Conservation (phyloP, 768 basidiomycete species). For the Myochromella boudieri region DNA sequence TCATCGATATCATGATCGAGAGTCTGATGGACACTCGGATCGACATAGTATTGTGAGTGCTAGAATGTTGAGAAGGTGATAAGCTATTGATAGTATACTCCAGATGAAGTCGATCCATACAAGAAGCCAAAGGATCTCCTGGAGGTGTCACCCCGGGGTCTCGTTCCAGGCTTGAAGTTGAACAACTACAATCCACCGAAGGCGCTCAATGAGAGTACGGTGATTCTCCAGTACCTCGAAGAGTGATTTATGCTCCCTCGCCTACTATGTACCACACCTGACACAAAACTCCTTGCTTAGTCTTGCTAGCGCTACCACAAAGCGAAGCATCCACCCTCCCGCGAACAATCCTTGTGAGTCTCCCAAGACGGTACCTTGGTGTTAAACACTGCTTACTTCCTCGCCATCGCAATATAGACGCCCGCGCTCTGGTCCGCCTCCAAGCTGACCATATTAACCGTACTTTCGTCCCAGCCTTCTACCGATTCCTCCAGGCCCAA, state of each 20-base stretch:
- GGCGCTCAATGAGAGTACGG: constrained; percentile 75
- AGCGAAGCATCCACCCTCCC: constrained; percentile 57
- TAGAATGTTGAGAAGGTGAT: no score
- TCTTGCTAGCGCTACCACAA: constrained; percentile 45
- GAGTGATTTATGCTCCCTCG: constrained; percentile 45
- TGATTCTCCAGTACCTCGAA: constrained; percentile 78
- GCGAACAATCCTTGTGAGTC: constrained; percentile 56
- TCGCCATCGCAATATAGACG: constrained; percentile 43
- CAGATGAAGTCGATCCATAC: constrained; percentile 83
- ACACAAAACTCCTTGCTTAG: constrained; percentile 38
- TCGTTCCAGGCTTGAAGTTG: constrained; percentile 71
- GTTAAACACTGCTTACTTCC: neutral
- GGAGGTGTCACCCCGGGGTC: constrained; percentile 79
- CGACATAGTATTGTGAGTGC: no score
- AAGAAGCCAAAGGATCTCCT: constrained; percentile 78
- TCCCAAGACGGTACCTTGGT: no score
- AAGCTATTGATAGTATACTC: no score
- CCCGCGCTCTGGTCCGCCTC: constrained; percentile 64
- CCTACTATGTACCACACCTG: neutral
- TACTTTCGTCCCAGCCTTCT: constrained; percentile 66
- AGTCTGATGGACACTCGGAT: no score
- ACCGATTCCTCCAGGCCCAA: constrained; percentile 74
- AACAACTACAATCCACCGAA: constrained; percentile 53
- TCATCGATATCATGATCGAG: no score
- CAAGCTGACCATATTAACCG: constrained; percentile 71